Evolutionary conservation across 164 flowering plant species (phyloP).

Genomic region (grape (Vitis vinifera)): ASM3070453v1 NC_081815.1:7499001-7499500

Average conservation of each 20-base stretch:
- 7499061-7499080: conserved; percentile 38
- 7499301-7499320: no score
- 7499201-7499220: conserved; percentile 16
- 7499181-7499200: conserved; percentile 36
- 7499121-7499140: conserved; percentile 48
- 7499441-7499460: no score
- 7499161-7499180: conserved; percentile 25
- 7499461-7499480: no score
- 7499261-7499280: conserved; percentile 33
- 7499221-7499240: conserved; percentile 38
- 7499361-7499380: no score
- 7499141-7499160: conserved; percentile 36
- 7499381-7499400: no score
- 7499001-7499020: conserved; percentile 48
- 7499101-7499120: conserved; percentile 35
- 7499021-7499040: conserved; percentile 28
- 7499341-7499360: no score
- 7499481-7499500: no score
- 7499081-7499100: conserved; percentile 33
- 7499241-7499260: conserved; percentile 42
- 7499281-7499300: no score
- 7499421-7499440: no score
- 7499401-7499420: no score
- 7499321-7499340: no score
- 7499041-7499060: conserved; percentile 48